Evolutionary conservation across 2,329 filamentous ascomycete genomes (phyloP).

Genomic region (Teratosphaeria pseudoeucalypti): DNA sequence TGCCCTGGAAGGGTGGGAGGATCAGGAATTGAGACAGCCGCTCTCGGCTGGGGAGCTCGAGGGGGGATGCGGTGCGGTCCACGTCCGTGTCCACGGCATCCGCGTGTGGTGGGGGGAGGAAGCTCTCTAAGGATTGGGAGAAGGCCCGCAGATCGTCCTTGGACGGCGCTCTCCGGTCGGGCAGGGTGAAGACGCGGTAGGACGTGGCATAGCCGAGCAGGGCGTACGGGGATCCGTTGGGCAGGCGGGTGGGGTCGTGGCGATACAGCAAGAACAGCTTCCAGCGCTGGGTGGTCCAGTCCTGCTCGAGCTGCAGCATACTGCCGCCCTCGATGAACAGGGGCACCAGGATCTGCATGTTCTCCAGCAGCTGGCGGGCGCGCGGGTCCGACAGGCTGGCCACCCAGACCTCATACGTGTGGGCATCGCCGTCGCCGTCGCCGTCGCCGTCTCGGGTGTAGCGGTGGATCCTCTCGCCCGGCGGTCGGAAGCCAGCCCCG

Average conservation of each 20-base stretch:
- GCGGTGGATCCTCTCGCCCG: conserved; percentile 59
- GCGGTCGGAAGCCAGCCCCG: conserved; percentile 52
- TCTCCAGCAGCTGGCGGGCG: conserved; percentile 62
- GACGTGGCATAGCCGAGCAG: conserved; percentile 86
- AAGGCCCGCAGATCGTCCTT: conserved; percentile 14
- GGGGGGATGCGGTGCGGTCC: conserved; percentile 21
- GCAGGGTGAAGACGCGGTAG: conserved; percentile 60
- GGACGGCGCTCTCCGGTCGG: conserved; percentile 14
- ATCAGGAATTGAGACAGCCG: conserved; percentile 91
- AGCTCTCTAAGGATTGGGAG: conserved; percentile 12
- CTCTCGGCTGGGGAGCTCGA: conserved; percentile 61
- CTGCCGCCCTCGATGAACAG: conserved; percentile 92
- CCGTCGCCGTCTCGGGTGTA: conserved; percentile 43
- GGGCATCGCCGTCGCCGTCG: conserved; percentile 12
- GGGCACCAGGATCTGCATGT: conserved; percentile 72
- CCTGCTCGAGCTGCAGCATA: conserved; percentile 59
- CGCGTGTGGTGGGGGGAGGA: conserved; percentile 20
- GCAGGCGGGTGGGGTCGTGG: conserved; percentile 13
- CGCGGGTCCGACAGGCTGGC: conserved; percentile 60
- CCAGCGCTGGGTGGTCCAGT: conserved; percentile 72
- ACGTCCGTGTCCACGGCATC: neutral
- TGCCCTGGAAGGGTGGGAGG: conserved; percentile 73
- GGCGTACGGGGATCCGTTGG: conserved; percentile 53
- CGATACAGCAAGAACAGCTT: conserved; percentile 67
- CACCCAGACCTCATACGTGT: conserved; percentile 74